Conservation (phyloP, 2,329 filamentous ascomycete species). For the Scytalidium sp. region DNA sequence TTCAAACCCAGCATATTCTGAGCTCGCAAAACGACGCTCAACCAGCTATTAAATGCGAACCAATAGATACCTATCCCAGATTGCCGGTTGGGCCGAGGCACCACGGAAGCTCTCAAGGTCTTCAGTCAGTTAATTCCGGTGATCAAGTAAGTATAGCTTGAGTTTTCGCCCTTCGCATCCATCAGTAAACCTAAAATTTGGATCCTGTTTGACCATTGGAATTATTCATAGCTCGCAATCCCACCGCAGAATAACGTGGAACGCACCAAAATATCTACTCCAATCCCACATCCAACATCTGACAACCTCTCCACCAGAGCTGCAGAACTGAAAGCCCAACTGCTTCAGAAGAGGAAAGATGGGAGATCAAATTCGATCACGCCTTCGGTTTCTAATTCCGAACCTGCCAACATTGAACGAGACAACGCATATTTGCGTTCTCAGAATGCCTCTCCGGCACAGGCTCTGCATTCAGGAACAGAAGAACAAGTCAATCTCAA, state of each 20-base stretch:
- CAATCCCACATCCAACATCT: constrained; percentile 11
- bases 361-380: constrained; percentile 18
- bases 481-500: constrained; percentile 19
- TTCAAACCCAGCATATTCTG: too few relatives aligned
- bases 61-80: too few relatives aligned
- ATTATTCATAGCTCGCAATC: not conserved
- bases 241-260: not conserved
- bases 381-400: constrained; percentile 10
- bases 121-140: too few relatives aligned
- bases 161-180: too few relatives aligned
- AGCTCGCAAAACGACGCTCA: too few relatives aligned
- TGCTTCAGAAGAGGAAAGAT: constrained; percentile 22
- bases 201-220: not conserved
- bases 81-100: too few relatives aligned
- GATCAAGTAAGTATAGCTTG: too few relatives aligned
- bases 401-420: not conserved
- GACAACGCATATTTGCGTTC: not conserved
- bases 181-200: not conserved
- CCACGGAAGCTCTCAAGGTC: too few relatives aligned
- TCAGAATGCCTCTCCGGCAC: not conserved
- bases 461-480: not conserved
- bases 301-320: constrained; percentile 25
- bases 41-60: too few relatives aligned
- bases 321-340: constrained; percentile 27
- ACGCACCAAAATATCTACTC: not conserved